A percentile compares a stretch with the other conserved stretches of the same genome.
phyloP scores from a whole-genome alignment of 768 basidiomycete genomes.

The Kwoniella bestiolae region DNA sequence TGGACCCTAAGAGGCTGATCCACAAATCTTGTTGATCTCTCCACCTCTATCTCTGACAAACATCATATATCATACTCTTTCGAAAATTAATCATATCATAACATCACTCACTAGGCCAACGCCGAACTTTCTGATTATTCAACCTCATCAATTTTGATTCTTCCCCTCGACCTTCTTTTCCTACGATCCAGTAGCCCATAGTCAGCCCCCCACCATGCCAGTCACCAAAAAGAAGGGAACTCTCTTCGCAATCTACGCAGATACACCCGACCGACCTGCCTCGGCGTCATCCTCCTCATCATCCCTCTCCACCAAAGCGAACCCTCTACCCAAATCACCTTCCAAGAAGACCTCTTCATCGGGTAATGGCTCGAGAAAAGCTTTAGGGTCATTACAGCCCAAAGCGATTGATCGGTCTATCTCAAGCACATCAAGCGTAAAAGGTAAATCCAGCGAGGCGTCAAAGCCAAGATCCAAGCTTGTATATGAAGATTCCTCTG shows the following conservation, averaged over 20 bases:
- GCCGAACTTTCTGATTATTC: too few relatives aligned
- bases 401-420: constrained; percentile 1
- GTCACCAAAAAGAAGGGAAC: constrained; percentile 55
- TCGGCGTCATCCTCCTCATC: constrained; percentile 10
- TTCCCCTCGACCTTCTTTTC: background rate
- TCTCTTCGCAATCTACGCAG: constrained; percentile 55
- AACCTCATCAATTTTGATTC: background rate
- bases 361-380: constrained; percentile 4
- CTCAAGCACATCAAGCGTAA: background rate
- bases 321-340: background rate
- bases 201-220: constrained; percentile 41
- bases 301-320: background rate
- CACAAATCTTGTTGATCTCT: background rate
- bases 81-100: background rate
- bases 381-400: constrained; percentile 14
- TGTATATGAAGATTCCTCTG: background rate
- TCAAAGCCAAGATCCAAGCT: background rate
- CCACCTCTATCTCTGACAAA: background rate
- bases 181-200: background rate
- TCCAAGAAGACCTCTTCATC: background rate
- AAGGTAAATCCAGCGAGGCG: background rate
- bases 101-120: background rate
- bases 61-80: background rate
- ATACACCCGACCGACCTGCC: constrained; percentile 39
- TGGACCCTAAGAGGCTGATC: too few relatives aligned